Base-by-base conservation (phyloP, 1,139 yeast species). In the Candida tunisiensis region DNA sequence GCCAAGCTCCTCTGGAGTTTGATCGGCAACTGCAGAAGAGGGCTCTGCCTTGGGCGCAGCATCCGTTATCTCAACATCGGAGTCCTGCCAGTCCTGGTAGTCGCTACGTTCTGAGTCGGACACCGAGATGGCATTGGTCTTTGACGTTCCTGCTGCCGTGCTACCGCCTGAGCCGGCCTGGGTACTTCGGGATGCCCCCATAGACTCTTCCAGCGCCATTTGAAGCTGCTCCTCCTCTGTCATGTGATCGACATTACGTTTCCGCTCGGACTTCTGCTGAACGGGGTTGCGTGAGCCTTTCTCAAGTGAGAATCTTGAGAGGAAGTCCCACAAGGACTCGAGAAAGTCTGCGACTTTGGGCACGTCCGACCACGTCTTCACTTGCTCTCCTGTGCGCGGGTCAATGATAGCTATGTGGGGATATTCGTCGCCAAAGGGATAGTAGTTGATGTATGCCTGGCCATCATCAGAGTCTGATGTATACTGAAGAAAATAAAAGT, bases 331-430 rank as follows among this genome's bases (percentile, higher is more conserved):
- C 21, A 55, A 44, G 15, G 47, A 48, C 23, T 63, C 62, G 12
- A 74, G 47, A 70, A 88, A 85, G 9, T 53, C 59, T 7, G 53
- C 52, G 1, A 64, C 59, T 20, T 55, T 53, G 0, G 91, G 92
- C 2, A 71, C 73, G 9, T 69, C 70, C 26, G 64, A 65, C 93
- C 95, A 85, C 33, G 60, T 61, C 38, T 65, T 64, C 31, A 82
- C 65, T 34, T 93, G 62, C 51, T 88, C 98, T 9, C 96, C 96
- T 0, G 98, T 88, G 46, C 85, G 69, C 2, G 98, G 95, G 46
- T 91, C 99, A 30, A 91, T 49, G 23, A 91, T 79, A 2, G 95
- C 82, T 23, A 91, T 71, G 47, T 88, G 95, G 1, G 99, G 99
- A 44, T 59, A 74, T 18, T 55, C 62, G 16, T 65, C 65, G n/a